Evolutionary conservation across 805 yeast species (phyloP).

Genomic region (Candida saitoana): DNA sequence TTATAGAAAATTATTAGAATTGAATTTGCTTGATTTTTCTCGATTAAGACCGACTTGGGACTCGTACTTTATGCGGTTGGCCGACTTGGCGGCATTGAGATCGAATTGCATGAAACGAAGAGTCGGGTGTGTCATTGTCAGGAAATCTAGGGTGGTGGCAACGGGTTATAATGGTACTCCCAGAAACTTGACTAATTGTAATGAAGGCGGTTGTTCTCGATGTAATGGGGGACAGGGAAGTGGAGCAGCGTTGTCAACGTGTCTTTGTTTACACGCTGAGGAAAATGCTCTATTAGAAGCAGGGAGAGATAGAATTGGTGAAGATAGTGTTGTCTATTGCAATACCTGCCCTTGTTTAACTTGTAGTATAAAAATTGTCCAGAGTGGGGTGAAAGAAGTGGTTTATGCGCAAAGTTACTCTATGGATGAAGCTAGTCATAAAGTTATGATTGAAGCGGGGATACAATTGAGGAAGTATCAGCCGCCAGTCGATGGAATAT

Average conservation of each 20-base stretch:
- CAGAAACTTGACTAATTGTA: conserved; percentile 79
- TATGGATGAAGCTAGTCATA: conserved; percentile 78
- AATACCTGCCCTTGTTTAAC: conserved; percentile 97
- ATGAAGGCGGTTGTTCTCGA: conserved; percentile 91
- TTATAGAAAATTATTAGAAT: conserved; percentile 36
- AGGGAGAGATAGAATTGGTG: conserved; percentile 74
- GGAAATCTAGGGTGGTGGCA: conserved; percentile 81
- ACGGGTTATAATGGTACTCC: conserved; percentile 99
- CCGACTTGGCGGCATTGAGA: conserved; percentile 87
- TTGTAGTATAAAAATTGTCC: conserved; percentile 92
- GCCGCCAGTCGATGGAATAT: conserved; percentile 39
- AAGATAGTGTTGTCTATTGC: conserved; percentile 68
- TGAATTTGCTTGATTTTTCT: conserved; percentile 29
- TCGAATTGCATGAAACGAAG: conserved; percentile 96
- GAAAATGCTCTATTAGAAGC: conserved; percentile 94
- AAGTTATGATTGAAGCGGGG: conserved; percentile 70
- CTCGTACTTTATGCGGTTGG: conserved; percentile 88
- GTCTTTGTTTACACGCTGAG: conserved; percentile 94
- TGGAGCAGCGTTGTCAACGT: conserved; percentile 71
- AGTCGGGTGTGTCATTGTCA: conserved; percentile 93
- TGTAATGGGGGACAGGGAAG: conserved; percentile 68
- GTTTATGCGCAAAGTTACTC: conserved; percentile 89
- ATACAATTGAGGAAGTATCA: conserved; percentile 55
- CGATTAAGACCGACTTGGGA: conserved; percentile 94
- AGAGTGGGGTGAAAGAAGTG: conserved; percentile 85